Conservation (phyloP, 495 filamentous ascomycete species). For the Aspergillus mulundensis region DNA sequence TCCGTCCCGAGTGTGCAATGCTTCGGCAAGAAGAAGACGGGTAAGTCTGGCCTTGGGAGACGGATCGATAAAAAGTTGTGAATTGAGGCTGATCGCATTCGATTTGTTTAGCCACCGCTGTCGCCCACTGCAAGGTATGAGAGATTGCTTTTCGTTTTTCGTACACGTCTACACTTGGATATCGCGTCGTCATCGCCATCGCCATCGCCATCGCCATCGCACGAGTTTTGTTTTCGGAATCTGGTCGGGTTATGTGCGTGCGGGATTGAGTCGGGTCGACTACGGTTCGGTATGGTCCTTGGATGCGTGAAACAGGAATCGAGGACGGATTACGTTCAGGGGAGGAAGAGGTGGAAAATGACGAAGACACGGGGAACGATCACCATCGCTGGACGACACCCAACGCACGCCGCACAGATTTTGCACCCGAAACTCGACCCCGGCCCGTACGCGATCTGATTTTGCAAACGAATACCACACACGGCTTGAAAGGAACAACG, state of each 20-base stretch:
- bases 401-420: slow-evolving; percentile 1
- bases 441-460: neutral
- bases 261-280: slow-evolving; percentile 14
- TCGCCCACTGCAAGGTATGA: slow-evolving; percentile 91
- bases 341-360: neutral
- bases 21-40: slow-evolving; percentile 93
- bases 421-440: neutral
- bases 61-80: neutral
- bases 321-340: neutral
- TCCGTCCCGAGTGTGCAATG: slow-evolving; percentile 83
- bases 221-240: neutral
- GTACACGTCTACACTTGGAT: neutral
- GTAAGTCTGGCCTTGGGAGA: slow-evolving; percentile 34
- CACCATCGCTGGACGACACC: neutral
- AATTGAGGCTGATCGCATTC: slow-evolving; percentile 15
- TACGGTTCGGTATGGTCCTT: neutral
- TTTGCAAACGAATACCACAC: neutral
- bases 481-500: neutral
- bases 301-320: slow-evolving; percentile 10
- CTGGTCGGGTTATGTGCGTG: neutral
- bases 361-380: neutral
- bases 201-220: neutral
- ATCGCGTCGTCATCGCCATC: neutral
- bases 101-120: slow-evolving; percentile 62
- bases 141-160: neutral